Conservation (phyloP, 2,329 filamentous ascomycete genomes). For the Aschersonia sp. region DNA sequence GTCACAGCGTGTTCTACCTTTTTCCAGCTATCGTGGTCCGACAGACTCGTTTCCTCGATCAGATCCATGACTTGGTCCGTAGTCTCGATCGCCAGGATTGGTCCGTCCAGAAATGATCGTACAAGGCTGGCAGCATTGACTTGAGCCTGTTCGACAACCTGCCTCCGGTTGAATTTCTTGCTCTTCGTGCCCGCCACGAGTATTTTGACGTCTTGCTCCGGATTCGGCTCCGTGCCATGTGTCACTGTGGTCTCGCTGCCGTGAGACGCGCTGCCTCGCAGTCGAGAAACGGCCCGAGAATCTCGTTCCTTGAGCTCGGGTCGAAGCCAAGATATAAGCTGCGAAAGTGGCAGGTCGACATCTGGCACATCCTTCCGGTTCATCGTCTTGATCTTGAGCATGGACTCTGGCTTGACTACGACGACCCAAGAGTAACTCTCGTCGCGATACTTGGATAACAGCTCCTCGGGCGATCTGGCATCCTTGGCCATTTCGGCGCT, state of each 20-base stretch:
- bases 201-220: slow-evolving; percentile 68
- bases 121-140: slow-evolving; percentile 44
- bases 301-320: slow-evolving; percentile 71
- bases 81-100: slow-evolving; percentile 78
- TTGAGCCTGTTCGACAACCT: slow-evolving; percentile 70
- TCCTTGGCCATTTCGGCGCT: slow-evolving; percentile 79
- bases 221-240: slow-evolving; percentile 15
- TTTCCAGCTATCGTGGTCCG: slow-evolving; percentile 74
- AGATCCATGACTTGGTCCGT: slow-evolving; percentile 69
- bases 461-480: slow-evolving; percentile 62
- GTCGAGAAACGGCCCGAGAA: slow-evolving; percentile 36
- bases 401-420: slow-evolving; percentile 66
- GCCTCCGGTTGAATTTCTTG: slow-evolving; percentile 82
- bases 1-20: slow-evolving; percentile 64
- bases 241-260: slow-evolving; percentile 13
- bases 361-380: slow-evolving; percentile 61
- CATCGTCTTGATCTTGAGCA: slow-evolving; percentile 67
- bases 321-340: slow-evolving; percentile 69
- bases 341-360: slow-evolving; percentile 56
- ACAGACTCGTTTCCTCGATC: slow-evolving; percentile 59
- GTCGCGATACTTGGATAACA: slow-evolving; percentile 61
- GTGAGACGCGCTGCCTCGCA: slow-evolving; percentile 16
- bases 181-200: slow-evolving; percentile 67
- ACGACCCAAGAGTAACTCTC: slow-evolving; percentile 77
- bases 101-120: slow-evolving; percentile 58